Conservation (phyloP, 371 early-diverging fungal genomes). For the Umbelopsis sp. region DNA sequence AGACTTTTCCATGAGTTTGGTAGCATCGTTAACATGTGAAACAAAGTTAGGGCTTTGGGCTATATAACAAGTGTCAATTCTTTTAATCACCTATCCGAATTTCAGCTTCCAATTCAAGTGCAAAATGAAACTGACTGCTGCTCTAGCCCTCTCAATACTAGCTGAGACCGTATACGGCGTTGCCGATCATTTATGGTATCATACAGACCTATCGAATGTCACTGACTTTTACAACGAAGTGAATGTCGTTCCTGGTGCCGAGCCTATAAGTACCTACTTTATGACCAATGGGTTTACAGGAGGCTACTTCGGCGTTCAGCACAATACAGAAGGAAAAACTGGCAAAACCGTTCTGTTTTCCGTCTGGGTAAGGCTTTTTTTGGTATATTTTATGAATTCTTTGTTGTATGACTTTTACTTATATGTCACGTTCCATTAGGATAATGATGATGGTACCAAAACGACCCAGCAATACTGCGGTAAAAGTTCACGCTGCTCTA, state of each 20-base stretch:
- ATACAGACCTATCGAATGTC: background rate
- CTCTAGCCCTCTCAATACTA: background rate
- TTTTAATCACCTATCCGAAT: too few relatives aligned
- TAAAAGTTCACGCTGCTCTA: background rate
- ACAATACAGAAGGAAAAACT: slow-evolving; percentile 14
- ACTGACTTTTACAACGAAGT: slow-evolving; percentile 14
- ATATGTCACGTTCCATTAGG: background rate
- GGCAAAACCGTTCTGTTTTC: slow-evolving; percentile 26
- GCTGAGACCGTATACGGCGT: slow-evolving; percentile 5
- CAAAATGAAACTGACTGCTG: background rate
- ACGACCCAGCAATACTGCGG: slow-evolving; percentile 4
- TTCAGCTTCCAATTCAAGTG: too few relatives aligned
- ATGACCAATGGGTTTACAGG: slow-evolving; percentile 24
- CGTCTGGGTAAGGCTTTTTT: slow-evolving; percentile 20
- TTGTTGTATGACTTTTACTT: too few relatives aligned
- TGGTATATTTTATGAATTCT: background rate
- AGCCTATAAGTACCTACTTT: slow-evolving; percentile 27
- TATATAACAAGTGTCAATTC: too few relatives aligned
- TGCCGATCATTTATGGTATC: slow-evolving; percentile 6
- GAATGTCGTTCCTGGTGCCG: slow-evolving; percentile 23
- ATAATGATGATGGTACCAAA: slow-evolving; percentile 2
- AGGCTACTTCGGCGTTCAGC: slow-evolving; percentile 31
- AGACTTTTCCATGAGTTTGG: too few relatives aligned
- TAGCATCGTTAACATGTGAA: too few relatives aligned
- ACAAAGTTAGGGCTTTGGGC: too few relatives aligned